Evolutionary conservation across 106 monocot species (phyloP), one percentile per base, ranked within the genome.

Genomic region (Apostasia ramifera): DNA sequence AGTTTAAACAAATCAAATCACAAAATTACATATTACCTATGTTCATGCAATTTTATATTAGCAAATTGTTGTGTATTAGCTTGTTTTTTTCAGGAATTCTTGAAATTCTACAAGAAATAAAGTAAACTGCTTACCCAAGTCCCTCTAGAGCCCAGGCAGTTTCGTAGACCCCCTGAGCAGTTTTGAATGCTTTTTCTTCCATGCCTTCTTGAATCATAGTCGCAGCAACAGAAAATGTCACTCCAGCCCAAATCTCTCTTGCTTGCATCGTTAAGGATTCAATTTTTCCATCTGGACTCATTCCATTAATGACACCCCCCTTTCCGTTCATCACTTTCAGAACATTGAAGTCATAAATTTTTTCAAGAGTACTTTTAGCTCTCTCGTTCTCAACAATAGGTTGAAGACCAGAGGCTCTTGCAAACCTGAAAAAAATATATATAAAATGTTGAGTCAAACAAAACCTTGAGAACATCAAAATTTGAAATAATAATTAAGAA

Each of bases 161-260:
- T 65, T 82, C 75, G 65, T 80, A 80, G 14, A 91, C 50, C 1
- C 91, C 91, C 59, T 84, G 45, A 47, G 91, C 86, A 11, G 86
- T 91, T 75, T 75, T 82, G 61, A 91, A 91, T 53, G 59, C 86
- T 42, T 58, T 49, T 26, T 91, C 80, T 13, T 57, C 40, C 91
- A 87, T 87, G 53, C 86, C 91, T 78, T 91, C 82, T 65, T 84
- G 91, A 46, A 91, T 91, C 91, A 91, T 91, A 46, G 77, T 40
- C 10, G 91, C 91, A 40, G 86, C 79, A 66, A 87, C 63, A 41
- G 79, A 71, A 69, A 77, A 91, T 53, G 91, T 91, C 37, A 82
- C 78, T 39, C 91, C 91, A 8, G 84, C 1, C 91, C 91, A 91
- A 67, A 91, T 54, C 65, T 91, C 91, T 55, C 71, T 79, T 7